phyloP scores from a whole-genome alignment of 139 green algal genomes.

The Nannochloris sp. region DNA sequence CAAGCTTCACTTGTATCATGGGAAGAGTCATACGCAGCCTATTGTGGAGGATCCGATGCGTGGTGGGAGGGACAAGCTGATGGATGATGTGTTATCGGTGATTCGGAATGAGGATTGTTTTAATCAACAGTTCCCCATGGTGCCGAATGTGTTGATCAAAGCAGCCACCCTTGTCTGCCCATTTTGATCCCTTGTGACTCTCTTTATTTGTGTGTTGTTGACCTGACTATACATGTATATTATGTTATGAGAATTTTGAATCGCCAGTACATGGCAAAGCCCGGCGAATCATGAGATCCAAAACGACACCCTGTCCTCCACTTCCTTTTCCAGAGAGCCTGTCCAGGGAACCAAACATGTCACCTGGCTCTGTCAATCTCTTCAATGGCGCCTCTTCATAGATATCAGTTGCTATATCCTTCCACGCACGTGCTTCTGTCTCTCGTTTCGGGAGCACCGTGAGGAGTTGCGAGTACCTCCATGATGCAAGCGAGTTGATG shows the following conservation, averaged over 20 bases:
- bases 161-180: slow-evolving; percentile 38
- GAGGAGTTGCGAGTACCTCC: slow-evolving; percentile 68
- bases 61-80: slow-evolving; percentile 29
- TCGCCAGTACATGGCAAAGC: slow-evolving; percentile 15
- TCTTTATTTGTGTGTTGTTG: neutral
- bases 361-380: slow-evolving; percentile 7
- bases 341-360: slow-evolving; percentile 20
- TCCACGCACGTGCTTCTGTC: slow-evolving; percentile 25
- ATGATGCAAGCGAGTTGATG: slow-evolving; percentile 43
- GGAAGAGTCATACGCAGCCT: slow-evolving; percentile 45
- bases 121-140: slow-evolving; percentile 34
- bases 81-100: slow-evolving; percentile 40
- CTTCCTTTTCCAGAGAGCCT: slow-evolving; percentile 16
- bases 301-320: slow-evolving; percentile 15
- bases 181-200: slow-evolving; percentile 25
- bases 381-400: slow-evolving; percentile 16
- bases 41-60: slow-evolving; percentile 54
- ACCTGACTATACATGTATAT: neutral
- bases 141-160: slow-evolving; percentile 34
- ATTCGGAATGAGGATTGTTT: slow-evolving; percentile 12
- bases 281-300: slow-evolving; percentile 25
- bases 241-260: neutral
- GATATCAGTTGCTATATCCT: slow-evolving; percentile 12
- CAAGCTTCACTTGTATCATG: slow-evolving; percentile 36
- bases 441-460: slow-evolving; percentile 50